Evolutionary conservation across 768 basidiomycete genomes (phyloP).

Genomic region (Tulasnella sp.): DNA sequence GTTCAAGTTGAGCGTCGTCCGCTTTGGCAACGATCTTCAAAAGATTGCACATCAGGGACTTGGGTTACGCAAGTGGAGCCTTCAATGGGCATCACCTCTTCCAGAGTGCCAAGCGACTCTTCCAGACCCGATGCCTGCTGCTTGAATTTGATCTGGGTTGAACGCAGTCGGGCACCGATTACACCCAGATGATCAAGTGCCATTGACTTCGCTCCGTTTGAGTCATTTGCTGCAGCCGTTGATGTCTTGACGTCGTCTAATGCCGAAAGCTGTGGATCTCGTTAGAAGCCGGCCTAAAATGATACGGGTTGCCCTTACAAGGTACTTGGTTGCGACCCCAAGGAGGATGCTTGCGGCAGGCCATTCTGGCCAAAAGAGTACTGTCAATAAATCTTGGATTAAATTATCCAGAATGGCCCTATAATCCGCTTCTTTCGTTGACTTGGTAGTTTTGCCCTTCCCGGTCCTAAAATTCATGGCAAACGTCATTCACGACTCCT

Average conservation of each 20-base stretch:
- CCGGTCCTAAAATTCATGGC: constrained; percentile 51
- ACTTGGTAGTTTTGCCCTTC: constrained; percentile 80
- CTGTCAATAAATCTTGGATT: constrained; percentile 76
- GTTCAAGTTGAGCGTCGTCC: constrained; percentile 47
- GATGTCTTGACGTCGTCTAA: constrained; percentile 73
- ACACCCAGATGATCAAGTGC: constrained; percentile 89
- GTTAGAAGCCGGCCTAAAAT: neutral
- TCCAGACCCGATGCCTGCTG: neutral
- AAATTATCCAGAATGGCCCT: constrained; percentile 86
- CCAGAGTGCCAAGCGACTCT: constrained; percentile 40
- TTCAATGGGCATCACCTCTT: constrained; percentile 49
- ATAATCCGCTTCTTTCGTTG: constrained; percentile 90
- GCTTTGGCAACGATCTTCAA: constrained; percentile 47
- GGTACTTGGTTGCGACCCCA: constrained; percentile 70
- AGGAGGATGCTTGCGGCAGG: constrained; percentile 82
- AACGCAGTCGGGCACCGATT: constrained; percentile 76
- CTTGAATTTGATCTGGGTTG: constrained; percentile 39
- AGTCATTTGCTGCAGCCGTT: constrained; percentile 47
- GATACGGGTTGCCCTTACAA: constrained; percentile 46
- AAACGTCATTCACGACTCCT: constrained; percentile 14
- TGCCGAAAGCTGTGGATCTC: constrained; percentile 53
- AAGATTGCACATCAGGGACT: neutral
- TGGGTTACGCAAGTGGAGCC: neutral
- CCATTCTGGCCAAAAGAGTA: constrained; percentile 96
- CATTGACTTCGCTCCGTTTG: constrained; percentile 77